These are phyloP conservation scores for Pseudogymnoascus destructans DNA, from an alignment of 2,329 filamentous ascomycete species.

Conservation along the genomic window DNA sequence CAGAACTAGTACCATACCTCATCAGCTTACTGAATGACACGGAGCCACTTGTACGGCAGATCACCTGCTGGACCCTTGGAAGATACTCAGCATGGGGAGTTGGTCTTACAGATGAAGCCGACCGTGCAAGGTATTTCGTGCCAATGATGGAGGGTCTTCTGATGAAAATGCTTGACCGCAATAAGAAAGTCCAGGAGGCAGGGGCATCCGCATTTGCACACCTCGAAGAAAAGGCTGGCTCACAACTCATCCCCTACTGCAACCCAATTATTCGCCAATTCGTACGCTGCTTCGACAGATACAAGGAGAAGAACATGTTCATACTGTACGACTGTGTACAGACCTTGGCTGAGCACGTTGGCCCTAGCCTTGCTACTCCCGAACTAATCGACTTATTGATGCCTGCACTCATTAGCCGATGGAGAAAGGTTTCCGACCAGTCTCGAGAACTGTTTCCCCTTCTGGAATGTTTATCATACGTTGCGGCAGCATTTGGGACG, in stretches of 20 bases:
- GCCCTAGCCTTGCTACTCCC: constrained; percentile 64
- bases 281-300: constrained; percentile 80
- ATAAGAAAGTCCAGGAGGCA: constrained; percentile 96
- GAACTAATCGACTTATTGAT: constrained; percentile 77
- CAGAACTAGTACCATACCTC: constrained; percentile 79
- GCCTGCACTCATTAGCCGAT: constrained; percentile 81
- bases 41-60: constrained; percentile 86
- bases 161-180: constrained; percentile 86
- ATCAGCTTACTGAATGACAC: constrained; percentile 71
- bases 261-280: constrained; percentile 85
- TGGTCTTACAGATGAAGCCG: constrained; percentile 49
- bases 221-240: constrained; percentile 83
- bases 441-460: constrained; percentile 89
- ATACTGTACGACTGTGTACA: constrained; percentile 98
- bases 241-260: constrained; percentile 70
- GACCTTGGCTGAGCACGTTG: constrained; percentile 85
- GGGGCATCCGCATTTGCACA: constrained; percentile 93
- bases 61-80: constrained; percentile 94
- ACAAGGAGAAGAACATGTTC: constrained; percentile 99
- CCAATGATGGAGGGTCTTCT: constrained; percentile 96
- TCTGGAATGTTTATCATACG: constrained; percentile 91
- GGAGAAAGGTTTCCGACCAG: constrained; percentile 75
- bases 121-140: constrained; percentile 71
- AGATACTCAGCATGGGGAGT: constrained; percentile 90
- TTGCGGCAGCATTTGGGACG: constrained; percentile 72